These are phyloP conservation scores for Thelonectria discophora DNA, from an alignment of 2,329 filamentous ascomycete species.

Conservation along the genomic window DNA sequence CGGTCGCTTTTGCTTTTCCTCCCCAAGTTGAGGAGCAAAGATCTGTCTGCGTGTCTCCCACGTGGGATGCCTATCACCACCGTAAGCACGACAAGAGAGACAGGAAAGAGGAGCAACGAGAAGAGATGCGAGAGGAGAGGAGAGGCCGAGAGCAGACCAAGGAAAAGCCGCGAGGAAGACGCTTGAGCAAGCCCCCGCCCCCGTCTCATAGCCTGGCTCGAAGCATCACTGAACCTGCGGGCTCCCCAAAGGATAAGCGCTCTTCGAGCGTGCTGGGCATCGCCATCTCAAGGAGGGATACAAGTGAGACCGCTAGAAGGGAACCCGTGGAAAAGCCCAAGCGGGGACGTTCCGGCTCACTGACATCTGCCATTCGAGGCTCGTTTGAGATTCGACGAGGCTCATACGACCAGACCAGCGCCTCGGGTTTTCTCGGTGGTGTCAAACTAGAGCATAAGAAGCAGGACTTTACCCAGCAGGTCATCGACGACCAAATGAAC, in stretches of 20 bases:
- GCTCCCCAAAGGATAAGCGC: constrained; percentile 34
- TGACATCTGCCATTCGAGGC: constrained; percentile 47
- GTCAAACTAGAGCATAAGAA: constrained; percentile 53
- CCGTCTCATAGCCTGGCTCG: constrained; percentile 28
- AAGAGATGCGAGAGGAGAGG: constrained; percentile 37
- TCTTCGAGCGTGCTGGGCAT: constrained; percentile 43
- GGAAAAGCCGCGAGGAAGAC: constrained; percentile 38
- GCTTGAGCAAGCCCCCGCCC: constrained; percentile 48
- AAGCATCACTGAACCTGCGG: constrained; percentile 31
- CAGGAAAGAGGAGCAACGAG: constrained; percentile 54
- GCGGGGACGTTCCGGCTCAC: constrained; percentile 49
- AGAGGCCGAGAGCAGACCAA: constrained; percentile 20
- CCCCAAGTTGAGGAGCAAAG: constrained; percentile 43
- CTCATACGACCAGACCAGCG: constrained; percentile 45
- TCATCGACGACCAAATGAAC: constrained; percentile 40
- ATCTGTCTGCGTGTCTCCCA: constrained; percentile 68
- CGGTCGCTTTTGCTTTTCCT: constrained; percentile 46
- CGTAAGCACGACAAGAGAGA: constrained; percentile 63
- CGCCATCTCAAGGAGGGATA: constrained; percentile 28
- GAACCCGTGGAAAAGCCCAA: constrained; percentile 32
- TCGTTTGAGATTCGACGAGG: constrained; percentile 48
- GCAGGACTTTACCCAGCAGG: constrained; percentile 45
- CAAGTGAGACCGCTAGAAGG: constrained; percentile 25
- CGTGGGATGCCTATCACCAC: constrained; percentile 66
- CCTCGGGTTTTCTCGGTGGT: constrained; percentile 52